These are phyloP conservation scores for Tylopilus orsonianus DNA, from an alignment of 1,284 basidiomycete genomes.

Conservation along the genomic window DNA sequence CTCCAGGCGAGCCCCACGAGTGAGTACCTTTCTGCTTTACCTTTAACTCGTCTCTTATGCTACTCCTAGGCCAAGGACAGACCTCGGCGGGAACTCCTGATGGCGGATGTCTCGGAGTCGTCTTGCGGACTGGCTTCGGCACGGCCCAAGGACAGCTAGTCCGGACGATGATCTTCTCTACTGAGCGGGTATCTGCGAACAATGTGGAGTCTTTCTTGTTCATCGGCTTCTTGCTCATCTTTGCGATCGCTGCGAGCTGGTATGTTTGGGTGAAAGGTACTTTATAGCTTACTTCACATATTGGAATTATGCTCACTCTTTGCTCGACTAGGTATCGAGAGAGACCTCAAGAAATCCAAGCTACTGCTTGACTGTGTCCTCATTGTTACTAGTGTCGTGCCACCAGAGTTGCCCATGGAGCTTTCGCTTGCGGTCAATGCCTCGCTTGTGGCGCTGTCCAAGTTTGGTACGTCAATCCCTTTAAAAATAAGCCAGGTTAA, in stretches of 20 bases:
- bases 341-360: constrained; percentile 90
- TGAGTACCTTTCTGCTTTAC: constrained; percentile 13
- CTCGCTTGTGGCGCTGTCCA: constrained; percentile 89
- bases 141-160: constrained; percentile 95
- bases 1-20: constrained; percentile 73
- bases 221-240: constrained; percentile 93
- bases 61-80: constrained; percentile 37
- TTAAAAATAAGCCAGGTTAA: neutral
- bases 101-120: constrained; percentile 85
- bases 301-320: constrained; percentile 9
- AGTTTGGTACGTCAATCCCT: constrained; percentile 63
- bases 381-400: constrained; percentile 94
- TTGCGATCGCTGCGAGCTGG: constrained; percentile 92
- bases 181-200: constrained; percentile 92
- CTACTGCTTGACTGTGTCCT: constrained; percentile 90
- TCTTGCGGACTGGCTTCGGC: constrained; percentile 94
- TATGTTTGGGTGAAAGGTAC: constrained; percentile 94
- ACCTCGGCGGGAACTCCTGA: constrained; percentile 72
- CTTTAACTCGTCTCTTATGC: neutral
- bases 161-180: constrained; percentile 96
- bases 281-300: constrained; percentile 17
- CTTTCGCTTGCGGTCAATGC: constrained; percentile 93
- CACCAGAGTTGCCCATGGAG: constrained; percentile 96
- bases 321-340: constrained; percentile 63
- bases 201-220: constrained; percentile 93